These are phyloP conservation scores for Cytospora piceae DNA, from an alignment of 2,329 filamentous ascomycete genomes.

Conservation along the genomic window DNA sequence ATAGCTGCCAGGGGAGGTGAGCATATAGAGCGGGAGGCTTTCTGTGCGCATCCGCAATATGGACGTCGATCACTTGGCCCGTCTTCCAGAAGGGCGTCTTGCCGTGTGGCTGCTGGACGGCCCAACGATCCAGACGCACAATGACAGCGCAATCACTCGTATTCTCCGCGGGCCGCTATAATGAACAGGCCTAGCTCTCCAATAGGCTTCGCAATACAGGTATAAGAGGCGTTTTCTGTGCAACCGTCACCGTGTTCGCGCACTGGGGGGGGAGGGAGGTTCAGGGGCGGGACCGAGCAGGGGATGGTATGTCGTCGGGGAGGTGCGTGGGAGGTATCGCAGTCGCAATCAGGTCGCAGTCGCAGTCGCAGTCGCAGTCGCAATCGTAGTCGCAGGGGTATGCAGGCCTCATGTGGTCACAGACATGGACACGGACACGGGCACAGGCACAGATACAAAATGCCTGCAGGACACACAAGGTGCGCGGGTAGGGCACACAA, in stretches of 20 bases:
- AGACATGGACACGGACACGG: slow-evolving; percentile 23
- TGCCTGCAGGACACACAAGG: slow-evolving; percentile 14
- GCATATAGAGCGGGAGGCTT: slow-evolving; percentile 25
- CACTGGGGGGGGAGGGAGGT: slow-evolving; percentile 23
- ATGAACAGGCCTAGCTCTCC: slow-evolving; percentile 34
- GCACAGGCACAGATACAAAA: slow-evolving; percentile 18
- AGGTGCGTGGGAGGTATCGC: slow-evolving; percentile 23
- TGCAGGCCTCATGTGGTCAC: slow-evolving; percentile 23
- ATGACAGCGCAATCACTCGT: slow-evolving; percentile 40
- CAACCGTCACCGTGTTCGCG: slow-evolving; percentile 35
- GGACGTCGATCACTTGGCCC: slow-evolving; percentile 22
- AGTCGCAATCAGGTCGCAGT: slow-evolving; percentile 9
- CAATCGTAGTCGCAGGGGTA: slow-evolving; percentile 14
- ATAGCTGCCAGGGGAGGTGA: slow-evolving; percentile 26
- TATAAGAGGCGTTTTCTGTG: slow-evolving; percentile 40
- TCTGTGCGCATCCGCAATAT: slow-evolving; percentile 30
- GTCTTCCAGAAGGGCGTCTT: slow-evolving; percentile 28
- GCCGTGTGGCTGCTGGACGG: slow-evolving; percentile 24
- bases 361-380: slow-evolving; percentile 18
- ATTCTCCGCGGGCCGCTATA: slow-evolving; percentile 37
- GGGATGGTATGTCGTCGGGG: slow-evolving; percentile 13
- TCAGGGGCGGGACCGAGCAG: slow-evolving; percentile 19
- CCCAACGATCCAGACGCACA: slow-evolving; percentile 34
- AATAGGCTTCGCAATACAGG: slow-evolving; percentile 39
- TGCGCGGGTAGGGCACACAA: slow-evolving; percentile 28